Base-by-base conservation (phyloP, 768 basidiomycete genomes). In the Tulasnella calospora region DNA sequence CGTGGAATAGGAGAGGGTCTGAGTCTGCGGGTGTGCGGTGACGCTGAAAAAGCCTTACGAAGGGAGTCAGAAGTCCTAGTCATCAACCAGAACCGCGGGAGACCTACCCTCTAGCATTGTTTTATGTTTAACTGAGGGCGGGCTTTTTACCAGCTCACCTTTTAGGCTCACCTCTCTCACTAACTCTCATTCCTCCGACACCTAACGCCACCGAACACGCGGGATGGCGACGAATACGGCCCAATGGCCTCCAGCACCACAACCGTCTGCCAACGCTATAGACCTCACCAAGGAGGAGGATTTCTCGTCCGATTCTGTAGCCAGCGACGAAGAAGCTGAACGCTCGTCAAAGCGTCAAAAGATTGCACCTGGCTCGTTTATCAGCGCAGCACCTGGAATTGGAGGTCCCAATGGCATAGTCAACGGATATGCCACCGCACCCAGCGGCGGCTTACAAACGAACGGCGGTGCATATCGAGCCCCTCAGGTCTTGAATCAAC, bases 381-480 rank as follows among this genome's bases (percentile, higher is more conserved):
- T 38, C 27, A 27, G 74, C 33, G 30, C 36, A 15, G 67, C 46
- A 17, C 36, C 71, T 33, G 71, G 36, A 36, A 17, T 35, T 33
- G 71, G 71, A 71, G 71, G 71, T n/a, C 17, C 33, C 27, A 38
- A 38, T 71, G 74, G 74, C 9, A 41, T 47, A 19, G 35, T 35
- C 35, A 57, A 55, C 35, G 74, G 74, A 41, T 76, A 38, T 55
- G 35, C 51, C 15, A 76, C 51, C n/a, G 57, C 51, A 17, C 30
- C 57, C n/a, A 27, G 57, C 30, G 57, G 57, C 57, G 8, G 57
- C 57, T 61, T 61, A 61, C 27, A 36, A 46, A 35, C 71, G 36
- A 71, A 71, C 74, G 74, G 74, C 51, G 74, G 74, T 51, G 74
- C 74, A 57, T 76, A 76, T 33, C 47, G 74, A 51, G 36, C 74